Base-by-base conservation (phyloP, 345 rosid species). In the Geranium brycei region DNA sequence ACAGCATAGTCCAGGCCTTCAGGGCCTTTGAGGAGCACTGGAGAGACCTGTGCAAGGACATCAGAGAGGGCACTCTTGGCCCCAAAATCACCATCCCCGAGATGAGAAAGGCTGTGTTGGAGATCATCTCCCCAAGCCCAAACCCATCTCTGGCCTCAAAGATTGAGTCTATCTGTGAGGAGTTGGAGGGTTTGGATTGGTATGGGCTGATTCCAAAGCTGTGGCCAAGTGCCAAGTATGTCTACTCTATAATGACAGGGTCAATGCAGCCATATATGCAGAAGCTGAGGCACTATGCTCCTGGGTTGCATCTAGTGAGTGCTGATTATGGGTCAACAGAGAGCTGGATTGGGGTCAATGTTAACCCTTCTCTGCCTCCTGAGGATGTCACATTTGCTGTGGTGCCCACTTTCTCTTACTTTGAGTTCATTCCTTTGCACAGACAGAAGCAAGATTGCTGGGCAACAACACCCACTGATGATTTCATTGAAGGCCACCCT, bases 321-420 rank as follows among this genome's bases (percentile, higher is more conserved):
- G 98, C 87, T 30, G 98, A 92, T 62, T 92, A 92, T 53, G 98
- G 98, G 4, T 84, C 98, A 2, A 89, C 95, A 0, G 98, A 92
- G 82, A 83, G 98, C 62, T 92, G 98, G 96, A 92, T 92, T 4
- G 98, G 98, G 31, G 96, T 81, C 59, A 92, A 92, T 65, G 76
- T 89, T 69, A 95, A 86, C 75, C 95, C 96, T 18, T 70, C 58
- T 63, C 73, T 77, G 70, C 83, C 85, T 0, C 90, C 96, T 8
- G 95, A 89, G 68, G 69, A 77, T 7, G 98, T 86, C 32, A 81
- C 85, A 71, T 92, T 87, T 70, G 87, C 95, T 0, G 93, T 86
- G 7, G 64, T 92, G 35, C 98, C 98, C 7, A 84, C 96, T 18
- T 92, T 86, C 69, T 77, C 91, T 51, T 92, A 92, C 79, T 92